Evolutionary conservation across 352 stramenopile species (phyloP).

Genomic region (Globisporangium splendens): DNA sequence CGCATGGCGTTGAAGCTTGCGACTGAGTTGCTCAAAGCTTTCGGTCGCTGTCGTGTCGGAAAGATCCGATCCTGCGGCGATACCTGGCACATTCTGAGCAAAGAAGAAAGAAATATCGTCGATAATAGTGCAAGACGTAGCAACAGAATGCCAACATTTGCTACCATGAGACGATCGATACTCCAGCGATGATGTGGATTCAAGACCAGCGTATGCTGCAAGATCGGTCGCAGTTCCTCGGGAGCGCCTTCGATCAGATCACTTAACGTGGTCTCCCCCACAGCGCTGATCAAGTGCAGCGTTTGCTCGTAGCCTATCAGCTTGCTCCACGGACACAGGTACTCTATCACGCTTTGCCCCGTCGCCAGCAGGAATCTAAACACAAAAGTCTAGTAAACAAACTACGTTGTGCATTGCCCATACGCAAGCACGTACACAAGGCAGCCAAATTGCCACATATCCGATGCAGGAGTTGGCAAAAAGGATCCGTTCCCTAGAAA

Average conservation of each 20-base stretch:
- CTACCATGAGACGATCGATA: conserved; percentile 43
- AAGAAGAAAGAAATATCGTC: neutral
- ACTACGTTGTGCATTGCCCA: neutral
- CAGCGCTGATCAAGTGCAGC: conserved; percentile 50
- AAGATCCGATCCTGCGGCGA: neutral
- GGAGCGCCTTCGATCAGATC: conserved; percentile 28
- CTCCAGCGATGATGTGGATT: conserved; percentile 48
- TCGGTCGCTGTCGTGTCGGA: neutral
- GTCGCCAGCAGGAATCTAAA: conserved; percentile 50
- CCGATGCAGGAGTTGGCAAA: conserved; percentile 36
- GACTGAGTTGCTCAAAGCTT: conserved; percentile 14
- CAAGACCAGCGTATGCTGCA: conserved; percentile 42
- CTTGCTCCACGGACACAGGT: conserved; percentile 44
- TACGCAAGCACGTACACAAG: conserved; percentile 40
- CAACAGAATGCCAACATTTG: neutral
- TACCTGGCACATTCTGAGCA: neutral
- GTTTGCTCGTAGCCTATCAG: conserved; percentile 29
- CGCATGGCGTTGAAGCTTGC: conserved; percentile 20
- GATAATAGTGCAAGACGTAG: neutral
- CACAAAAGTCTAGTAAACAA: neutral
- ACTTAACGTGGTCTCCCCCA: conserved; percentile 48
- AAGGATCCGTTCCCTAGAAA: conserved; percentile 44
- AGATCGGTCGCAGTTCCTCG: conserved; percentile 28
- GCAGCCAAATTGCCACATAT: conserved; percentile 79
- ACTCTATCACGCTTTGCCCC: conserved; percentile 33